phyloP scores from a whole-genome alignment of 257 asterid genomes.

The Solanum pimpinellifolium region DNA sequence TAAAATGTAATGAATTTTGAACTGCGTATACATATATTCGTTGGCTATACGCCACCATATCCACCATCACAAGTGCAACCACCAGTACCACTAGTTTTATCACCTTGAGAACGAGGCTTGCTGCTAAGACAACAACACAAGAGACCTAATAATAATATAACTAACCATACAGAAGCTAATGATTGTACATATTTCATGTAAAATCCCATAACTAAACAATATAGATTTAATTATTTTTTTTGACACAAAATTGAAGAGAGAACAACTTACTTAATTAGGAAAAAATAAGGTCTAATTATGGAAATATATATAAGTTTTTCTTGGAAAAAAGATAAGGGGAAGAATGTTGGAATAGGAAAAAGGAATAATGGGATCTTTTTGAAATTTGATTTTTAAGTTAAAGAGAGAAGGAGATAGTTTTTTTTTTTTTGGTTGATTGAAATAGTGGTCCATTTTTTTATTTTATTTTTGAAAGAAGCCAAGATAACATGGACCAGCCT shows the following conservation, averaged over 20 bases:
- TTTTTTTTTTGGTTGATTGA: neutral
- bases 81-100: neutral
- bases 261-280: neutral
- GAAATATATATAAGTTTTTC: neutral
- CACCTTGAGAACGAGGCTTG: conserved; percentile 6
- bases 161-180: neutral
- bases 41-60: neutral
- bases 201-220: conserved; percentile 1
- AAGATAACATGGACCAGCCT: neutral
- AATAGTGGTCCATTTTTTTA: conserved; percentile 1
- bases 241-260: neutral
- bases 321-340: neutral
- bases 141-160: conserved; percentile 11
- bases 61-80: conserved; percentile 18
- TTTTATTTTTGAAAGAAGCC: neutral
- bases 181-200: conserved; percentile 5
- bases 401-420: neutral
- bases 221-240: too few species aligned
- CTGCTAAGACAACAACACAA: conserved; percentile 10
- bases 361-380: neutral
- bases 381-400: neutral
- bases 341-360: neutral
- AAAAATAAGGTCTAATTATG: neutral
- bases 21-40: neutral
- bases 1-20: too few species aligned